Evolutionary conservation across 2,329 filamentous ascomycete species (phyloP).

Genomic region (Epichloe elymi): DNA sequence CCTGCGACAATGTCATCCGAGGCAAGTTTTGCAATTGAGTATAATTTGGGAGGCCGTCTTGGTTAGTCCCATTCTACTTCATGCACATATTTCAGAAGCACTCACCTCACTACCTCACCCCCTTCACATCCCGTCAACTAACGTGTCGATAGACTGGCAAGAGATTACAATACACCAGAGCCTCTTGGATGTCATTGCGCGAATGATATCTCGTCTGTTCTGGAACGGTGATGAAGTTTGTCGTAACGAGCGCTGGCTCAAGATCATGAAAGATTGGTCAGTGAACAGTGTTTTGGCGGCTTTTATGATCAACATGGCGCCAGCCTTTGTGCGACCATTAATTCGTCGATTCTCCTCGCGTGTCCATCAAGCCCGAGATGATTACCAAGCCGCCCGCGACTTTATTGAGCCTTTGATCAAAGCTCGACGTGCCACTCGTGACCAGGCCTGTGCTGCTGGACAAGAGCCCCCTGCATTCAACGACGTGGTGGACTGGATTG

Average conservation of each 20-base stretch:
- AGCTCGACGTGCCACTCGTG: slow-evolving; percentile 3
- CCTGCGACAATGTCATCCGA: slow-evolving; percentile 6
- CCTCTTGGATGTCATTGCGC: slow-evolving; percentile 5
- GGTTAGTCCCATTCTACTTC: neutral
- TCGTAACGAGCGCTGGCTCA: slow-evolving; percentile 4
- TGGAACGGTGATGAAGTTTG: slow-evolving; percentile 8
- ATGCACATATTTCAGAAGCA: too few species aligned
- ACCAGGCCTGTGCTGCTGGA: neutral
- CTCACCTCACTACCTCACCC: too few species aligned
- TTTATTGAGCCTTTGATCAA: slow-evolving; percentile 7
- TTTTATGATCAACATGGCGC: slow-evolving; percentile 7
- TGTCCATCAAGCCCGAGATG: slow-evolving; percentile 3
- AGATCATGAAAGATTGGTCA: slow-evolving; percentile 7
- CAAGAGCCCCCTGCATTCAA: neutral
- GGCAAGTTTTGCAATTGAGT: slow-evolving; percentile 5
- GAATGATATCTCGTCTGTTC: slow-evolving; percentile 7
- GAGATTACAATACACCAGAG: slow-evolving; percentile 2
- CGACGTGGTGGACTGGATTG: slow-evolving; percentile 8
- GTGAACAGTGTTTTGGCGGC: slow-evolving; percentile 7
- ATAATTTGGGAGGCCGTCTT: slow-evolving; percentile 1
- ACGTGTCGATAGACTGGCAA: slow-evolving; percentile 4
- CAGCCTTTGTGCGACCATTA: slow-evolving; percentile 3
- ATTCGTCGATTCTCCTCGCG: slow-evolving; percentile 5
- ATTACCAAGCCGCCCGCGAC: slow-evolving; percentile 5
- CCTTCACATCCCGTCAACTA: neutral